Evolutionary conservation across 2,329 filamentous ascomycete species (phyloP).

Genomic region (Rutstroemia sp.): DNA sequence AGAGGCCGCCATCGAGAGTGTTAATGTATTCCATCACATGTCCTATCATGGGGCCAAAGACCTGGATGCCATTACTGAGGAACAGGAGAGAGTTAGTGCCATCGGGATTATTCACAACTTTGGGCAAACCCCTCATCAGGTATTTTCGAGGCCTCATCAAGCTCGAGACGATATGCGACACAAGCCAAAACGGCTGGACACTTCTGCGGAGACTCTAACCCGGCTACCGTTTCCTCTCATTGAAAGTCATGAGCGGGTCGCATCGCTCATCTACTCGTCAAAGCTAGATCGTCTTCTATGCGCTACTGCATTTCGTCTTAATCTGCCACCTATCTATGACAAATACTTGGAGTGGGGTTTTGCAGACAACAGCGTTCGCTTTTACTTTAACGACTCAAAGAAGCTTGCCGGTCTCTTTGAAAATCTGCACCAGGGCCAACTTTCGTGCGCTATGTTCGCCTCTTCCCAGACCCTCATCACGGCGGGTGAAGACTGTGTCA

Average conservation of each 20-base stretch:
- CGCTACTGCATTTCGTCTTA: conserved; percentile 75
- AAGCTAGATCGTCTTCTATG: conserved; percentile 80
- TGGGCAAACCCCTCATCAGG: conserved; percentile 92
- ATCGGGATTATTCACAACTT: conserved; percentile 99
- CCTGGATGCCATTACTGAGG: conserved; percentile 82
- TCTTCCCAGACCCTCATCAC: conserved; percentile 89
- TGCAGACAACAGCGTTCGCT: conserved; percentile 84
- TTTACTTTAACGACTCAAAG: conserved; percentile 77
- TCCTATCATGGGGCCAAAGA: conserved; percentile 94
- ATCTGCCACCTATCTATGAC: conserved; percentile 80
- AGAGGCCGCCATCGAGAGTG: conserved; percentile 80
- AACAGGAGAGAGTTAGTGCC: conserved; percentile 76
- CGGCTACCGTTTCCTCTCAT: conserved; percentile 73
- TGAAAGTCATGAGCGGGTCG: conserved; percentile 65
- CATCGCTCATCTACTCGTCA: conserved; percentile 68
- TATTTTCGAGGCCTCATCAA: conserved; percentile 77
- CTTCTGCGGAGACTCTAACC: conserved; percentile 65
- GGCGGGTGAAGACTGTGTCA: conserved; percentile 83
- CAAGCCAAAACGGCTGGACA: conserved; percentile 66
- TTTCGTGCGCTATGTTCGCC: conserved; percentile 76
- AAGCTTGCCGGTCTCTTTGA: conserved; percentile 85
- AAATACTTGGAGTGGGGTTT: conserved; percentile 96
- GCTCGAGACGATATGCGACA: conserved; percentile 62
- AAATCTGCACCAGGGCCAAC: conserved; percentile 84
- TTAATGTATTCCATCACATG: conserved; percentile 93